Conservation (phyloP, 495 filamentous ascomycete species). For the Penicillium pulvis region DNA sequence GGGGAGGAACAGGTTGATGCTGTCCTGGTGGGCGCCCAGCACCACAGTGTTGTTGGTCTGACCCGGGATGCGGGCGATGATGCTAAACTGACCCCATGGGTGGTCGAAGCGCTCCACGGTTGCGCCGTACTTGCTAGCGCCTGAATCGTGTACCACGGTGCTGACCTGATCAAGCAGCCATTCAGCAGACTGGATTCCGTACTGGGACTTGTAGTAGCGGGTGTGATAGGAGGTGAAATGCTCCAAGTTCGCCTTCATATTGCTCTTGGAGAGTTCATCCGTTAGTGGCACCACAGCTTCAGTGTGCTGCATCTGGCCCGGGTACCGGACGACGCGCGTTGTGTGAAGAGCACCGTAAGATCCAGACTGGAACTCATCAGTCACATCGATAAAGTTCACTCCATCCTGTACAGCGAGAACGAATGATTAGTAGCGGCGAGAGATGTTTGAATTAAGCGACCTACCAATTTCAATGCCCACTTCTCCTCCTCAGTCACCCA, state of each 20-base stretch:
- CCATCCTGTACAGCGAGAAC: constrained; percentile 59
- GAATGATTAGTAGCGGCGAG: not conserved
- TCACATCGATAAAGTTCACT: constrained; percentile 93
- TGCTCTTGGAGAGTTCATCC: constrained; percentile 66
- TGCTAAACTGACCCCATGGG: constrained; percentile 84
- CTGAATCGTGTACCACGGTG: constrained; percentile 65
- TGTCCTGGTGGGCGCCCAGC: constrained; percentile 76
- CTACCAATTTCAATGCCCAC: constrained; percentile 82
- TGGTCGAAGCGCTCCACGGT: constrained; percentile 75
- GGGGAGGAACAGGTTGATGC: constrained; percentile 88
- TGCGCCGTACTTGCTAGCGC: constrained; percentile 68
- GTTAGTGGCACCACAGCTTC: constrained; percentile 68
- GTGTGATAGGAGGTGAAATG: constrained; percentile 82
- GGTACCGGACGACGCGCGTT: constrained; percentile 55
- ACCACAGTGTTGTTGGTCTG: constrained; percentile 81
- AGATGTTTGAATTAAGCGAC: constrained; percentile 24
- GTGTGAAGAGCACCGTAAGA: constrained; percentile 34
- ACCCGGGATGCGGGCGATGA: constrained; percentile 93
- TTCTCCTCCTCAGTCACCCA: constrained; percentile 96
- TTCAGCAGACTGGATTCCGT: constrained; percentile 81
- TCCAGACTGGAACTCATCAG: constrained; percentile 54
- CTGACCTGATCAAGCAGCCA: constrained; percentile 85
- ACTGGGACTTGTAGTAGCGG: constrained; percentile 85
- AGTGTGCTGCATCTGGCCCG: constrained; percentile 64
- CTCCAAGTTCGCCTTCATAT: constrained; percentile 78